phyloP scores from a whole-genome alignment of 495 filamentous ascomycete species.

The Aspergillus avenaceus region DNA sequence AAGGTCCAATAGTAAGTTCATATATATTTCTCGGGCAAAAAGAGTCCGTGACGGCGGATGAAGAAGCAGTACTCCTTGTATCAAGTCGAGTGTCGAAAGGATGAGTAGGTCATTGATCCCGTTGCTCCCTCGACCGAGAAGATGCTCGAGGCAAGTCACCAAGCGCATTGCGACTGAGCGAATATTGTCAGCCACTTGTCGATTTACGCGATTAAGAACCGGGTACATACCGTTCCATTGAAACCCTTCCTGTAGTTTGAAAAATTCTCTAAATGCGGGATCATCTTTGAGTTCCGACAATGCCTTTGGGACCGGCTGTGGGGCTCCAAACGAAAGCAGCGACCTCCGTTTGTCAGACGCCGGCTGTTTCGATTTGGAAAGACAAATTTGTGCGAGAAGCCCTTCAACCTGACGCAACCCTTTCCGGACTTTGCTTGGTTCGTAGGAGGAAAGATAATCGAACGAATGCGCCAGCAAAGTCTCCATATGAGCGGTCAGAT shows the following conservation, averaged over 20 bases:
- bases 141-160: slow-evolving; percentile 79
- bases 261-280: slow-evolving; percentile 92
- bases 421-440: slow-evolving; percentile 83
- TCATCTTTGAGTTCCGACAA: slow-evolving; percentile 71
- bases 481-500: slow-evolving; percentile 66
- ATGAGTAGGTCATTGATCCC: slow-evolving; percentile 87
- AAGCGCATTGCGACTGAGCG: slow-evolving; percentile 73
- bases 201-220: no score
- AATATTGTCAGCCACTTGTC: slow-evolving; percentile 5
- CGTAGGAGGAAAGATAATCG: slow-evolving; percentile 93
- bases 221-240: slow-evolving; percentile 84
- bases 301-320: slow-evolving; percentile 54
- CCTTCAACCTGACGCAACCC: slow-evolving; percentile 94
- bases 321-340: slow-evolving; percentile 27
- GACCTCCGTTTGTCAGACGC: slow-evolving; percentile 42
- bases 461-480: slow-evolving; percentile 88
- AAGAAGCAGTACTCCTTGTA: slow-evolving; percentile 85
- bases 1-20: slow-evolving; percentile 95
- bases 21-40: slow-evolving; percentile 86
- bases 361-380: slow-evolving; percentile 54
- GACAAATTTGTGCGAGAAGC: slow-evolving; percentile 91
- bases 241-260: slow-evolving; percentile 93
- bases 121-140: slow-evolving; percentile 74
- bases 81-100: slow-evolving; percentile 79
- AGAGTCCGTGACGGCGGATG: slow-evolving; percentile 89